These are phyloP conservation scores for Aspergillus ruber DNA, from an alignment of 2,329 filamentous ascomycete species.

Conservation along the genomic window DNA sequence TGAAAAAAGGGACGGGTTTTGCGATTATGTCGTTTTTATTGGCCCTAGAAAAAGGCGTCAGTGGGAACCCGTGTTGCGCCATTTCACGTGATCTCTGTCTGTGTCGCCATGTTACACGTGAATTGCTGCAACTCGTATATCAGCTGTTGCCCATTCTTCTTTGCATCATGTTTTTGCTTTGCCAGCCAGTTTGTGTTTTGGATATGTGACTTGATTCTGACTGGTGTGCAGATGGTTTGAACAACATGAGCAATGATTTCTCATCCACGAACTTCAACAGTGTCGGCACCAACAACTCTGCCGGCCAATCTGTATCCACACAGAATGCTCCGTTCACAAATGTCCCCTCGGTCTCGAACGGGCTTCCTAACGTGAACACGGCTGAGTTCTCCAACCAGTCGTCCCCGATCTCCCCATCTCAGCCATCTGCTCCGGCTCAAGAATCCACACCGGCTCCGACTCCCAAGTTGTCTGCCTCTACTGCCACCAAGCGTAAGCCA, in stretches of 20 bases:
- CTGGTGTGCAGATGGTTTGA: constrained; percentile 22
- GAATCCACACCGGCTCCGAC: constrained; percentile 11
- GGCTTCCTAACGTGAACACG: constrained; percentile 8
- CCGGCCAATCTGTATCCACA: constrained; percentile 14
- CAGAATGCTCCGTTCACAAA: constrained; percentile 19
- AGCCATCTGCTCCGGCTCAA: constrained; percentile 10
- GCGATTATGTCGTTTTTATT: constrained; percentile 3
- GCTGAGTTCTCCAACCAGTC: constrained; percentile 9
- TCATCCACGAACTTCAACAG: constrained; percentile 23
- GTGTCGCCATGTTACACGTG: neutral
- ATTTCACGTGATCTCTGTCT: constrained; percentile 28
- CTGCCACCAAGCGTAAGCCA: constrained; percentile 32
- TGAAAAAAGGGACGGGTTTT: neutral
- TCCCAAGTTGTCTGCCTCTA: constrained; percentile 5
- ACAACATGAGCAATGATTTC: constrained; percentile 26
- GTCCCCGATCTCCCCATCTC: constrained; percentile 9
- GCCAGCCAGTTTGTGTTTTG: neutral
- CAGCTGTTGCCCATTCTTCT: neutral
- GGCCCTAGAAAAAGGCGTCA: constrained; percentile 13
- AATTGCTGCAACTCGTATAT: neutral
- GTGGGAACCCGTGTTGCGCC: constrained; percentile 22
- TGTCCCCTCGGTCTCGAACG: constrained; percentile 15
- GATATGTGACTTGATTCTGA: constrained; percentile 5
- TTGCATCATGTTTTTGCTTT: neutral
- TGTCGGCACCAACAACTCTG: neutral